Conservation (phyloP, 345 rosid genomes). For the Punica granatum region DNA sequence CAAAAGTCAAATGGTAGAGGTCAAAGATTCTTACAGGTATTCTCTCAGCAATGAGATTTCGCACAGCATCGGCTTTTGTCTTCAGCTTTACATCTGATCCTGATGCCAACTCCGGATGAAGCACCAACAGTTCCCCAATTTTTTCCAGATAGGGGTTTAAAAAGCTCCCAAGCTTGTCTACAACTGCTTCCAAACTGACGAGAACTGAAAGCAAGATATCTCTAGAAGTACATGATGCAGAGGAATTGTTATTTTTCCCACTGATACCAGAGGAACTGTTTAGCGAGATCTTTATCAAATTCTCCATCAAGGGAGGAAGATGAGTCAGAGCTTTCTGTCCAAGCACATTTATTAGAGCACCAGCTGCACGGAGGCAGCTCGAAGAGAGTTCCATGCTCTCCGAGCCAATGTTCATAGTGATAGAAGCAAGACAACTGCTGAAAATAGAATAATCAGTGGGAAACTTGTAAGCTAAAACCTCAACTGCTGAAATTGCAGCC, state of each 20-base stretch:
- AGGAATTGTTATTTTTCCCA: constrained; percentile 17
- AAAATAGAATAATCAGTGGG: constrained; percentile 60
- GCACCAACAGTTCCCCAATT: constrained; percentile 54
- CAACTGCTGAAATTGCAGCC: constrained; percentile 70
- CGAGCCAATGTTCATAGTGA: constrained; percentile 55
- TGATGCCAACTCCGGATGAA: constrained; percentile 46
- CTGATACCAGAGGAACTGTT: constrained; percentile 10
- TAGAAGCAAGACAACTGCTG: constrained; percentile 57
- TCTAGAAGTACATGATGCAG: constrained; percentile 9
- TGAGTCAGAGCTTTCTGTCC: constrained; percentile 74
- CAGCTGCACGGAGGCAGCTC: constrained; percentile 67
- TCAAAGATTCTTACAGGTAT: constrained; percentile 57
- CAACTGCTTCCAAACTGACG: constrained; percentile 66
- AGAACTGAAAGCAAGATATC: constrained; percentile 66
- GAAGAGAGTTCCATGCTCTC: constrained; percentile 50
- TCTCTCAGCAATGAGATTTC: constrained; percentile 56
- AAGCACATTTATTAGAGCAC: constrained; percentile 71
- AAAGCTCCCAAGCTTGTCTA: constrained; percentile 88
- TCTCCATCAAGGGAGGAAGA: constrained; percentile 70
- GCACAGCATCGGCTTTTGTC: constrained; percentile 55
- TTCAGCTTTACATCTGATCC: constrained; percentile 57
- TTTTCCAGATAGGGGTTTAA: constrained; percentile 80
- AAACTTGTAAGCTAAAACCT: constrained; percentile 60
- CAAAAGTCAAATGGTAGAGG: neutral
- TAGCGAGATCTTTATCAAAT: constrained; percentile 34